Percentiles rank a stretch among this genome's conserved stretches.
Conservation (phyloP, 257 asterid species). For the Plectranthus barbatus region DNA sequence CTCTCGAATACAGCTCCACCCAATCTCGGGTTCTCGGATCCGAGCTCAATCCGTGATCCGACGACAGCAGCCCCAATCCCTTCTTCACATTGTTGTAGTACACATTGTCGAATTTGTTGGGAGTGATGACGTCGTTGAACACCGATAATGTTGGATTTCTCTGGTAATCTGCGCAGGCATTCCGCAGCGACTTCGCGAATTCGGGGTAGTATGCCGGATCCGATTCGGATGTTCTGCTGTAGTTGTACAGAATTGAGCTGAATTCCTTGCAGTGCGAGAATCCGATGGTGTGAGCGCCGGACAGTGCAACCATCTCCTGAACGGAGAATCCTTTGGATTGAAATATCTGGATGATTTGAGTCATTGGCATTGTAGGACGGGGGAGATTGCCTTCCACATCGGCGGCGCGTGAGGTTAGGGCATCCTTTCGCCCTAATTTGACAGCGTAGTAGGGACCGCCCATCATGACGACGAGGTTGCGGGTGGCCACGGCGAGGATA, state of each 20-base stretch:
- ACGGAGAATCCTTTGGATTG: constrained; percentile 43
- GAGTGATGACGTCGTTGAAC: constrained; percentile 67
- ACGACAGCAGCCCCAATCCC: constrained; percentile 63
- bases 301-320: constrained; percentile 76
- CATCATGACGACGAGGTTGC: constrained; percentile 70
- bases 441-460: constrained; percentile 85
- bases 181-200: constrained; percentile 48
- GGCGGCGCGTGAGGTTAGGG: constrained; percentile 33
- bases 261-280: constrained; percentile 91
- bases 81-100: constrained; percentile 54
- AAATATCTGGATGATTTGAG: constrained; percentile 50
- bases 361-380: constrained; percentile 52
- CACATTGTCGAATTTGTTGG: constrained; percentile 62
- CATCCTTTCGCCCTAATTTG: constrained; percentile 61
- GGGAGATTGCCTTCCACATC: constrained; percentile 70
- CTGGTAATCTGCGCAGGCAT: constrained; percentile 51
- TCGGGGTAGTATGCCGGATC: constrained; percentile 68
- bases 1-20: constrained; percentile 44
- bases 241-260: constrained; percentile 54
- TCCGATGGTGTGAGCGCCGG: constrained; percentile 96
- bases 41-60: constrained; percentile 55
- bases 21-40: constrained; percentile 47
- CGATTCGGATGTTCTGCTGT: constrained; percentile 34
- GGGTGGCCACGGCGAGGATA: constrained; percentile 70
- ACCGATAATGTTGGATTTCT: constrained; percentile 69